Evolutionary conservation across 495 filamentous ascomycete species (phyloP).

Genomic region (Aspergillus indologenus): DNA sequence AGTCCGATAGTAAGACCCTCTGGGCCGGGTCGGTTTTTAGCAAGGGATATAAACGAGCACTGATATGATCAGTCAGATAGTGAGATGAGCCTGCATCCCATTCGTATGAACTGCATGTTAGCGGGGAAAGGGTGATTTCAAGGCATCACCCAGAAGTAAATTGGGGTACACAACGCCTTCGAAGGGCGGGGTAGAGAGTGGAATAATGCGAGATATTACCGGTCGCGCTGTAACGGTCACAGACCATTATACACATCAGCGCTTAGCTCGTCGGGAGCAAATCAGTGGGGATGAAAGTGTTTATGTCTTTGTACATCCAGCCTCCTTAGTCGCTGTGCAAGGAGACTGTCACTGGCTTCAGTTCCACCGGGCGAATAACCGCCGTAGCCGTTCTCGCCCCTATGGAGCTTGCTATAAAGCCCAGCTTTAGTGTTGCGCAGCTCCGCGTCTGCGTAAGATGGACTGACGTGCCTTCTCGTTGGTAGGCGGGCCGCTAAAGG

Average conservation of each 20-base stretch:
- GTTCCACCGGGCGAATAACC: constrained; percentile 49
- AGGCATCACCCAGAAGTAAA: neutral
- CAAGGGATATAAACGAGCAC: neutral
- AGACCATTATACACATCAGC: neutral
- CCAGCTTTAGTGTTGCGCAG: constrained; percentile 18
- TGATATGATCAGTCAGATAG: constrained; percentile 1
- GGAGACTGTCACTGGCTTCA: constrained; percentile 50
- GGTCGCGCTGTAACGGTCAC: neutral
- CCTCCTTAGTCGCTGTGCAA: constrained; percentile 52
- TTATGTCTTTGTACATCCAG: constrained; percentile 43
- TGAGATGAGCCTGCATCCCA: constrained; percentile 15
- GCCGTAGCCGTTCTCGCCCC: constrained; percentile 65
- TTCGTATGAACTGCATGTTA: constrained; percentile 3
- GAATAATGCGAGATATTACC: neutral
- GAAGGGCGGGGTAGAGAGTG: neutral
- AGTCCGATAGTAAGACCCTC: neutral
- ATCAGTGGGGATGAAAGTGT: neutral
- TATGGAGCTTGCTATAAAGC: constrained; percentile 64
- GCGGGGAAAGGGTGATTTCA: neutral
- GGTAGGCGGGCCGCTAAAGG: constrained; percentile 25
- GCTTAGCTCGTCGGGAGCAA: neutral
- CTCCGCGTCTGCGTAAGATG: constrained; percentile 10
- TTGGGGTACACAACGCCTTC: neutral
- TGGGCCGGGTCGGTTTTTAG: constrained; percentile 3
- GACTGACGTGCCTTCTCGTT: constrained; percentile 23